Evolutionary conservation across 129 eudicot species (phyloP), one percentile per base, ranked within the genome.

Genomic region (Sambucus nigra): DNA sequence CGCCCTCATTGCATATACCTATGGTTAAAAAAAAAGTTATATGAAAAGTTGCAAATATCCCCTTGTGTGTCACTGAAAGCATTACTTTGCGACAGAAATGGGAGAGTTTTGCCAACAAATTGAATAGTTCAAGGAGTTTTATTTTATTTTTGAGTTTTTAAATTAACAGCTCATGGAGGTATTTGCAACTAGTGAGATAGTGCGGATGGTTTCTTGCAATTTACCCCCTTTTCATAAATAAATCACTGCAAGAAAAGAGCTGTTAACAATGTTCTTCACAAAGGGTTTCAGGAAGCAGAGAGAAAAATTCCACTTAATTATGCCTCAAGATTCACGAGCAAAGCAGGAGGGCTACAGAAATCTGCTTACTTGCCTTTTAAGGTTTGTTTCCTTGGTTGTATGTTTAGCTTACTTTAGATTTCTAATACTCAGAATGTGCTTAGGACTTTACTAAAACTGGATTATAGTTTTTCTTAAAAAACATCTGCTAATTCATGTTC

Each of bases 231-330:
- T 35, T 35, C 13, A 53, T 16, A 14, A 33, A 19, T 39, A 15
- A 3, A 8, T 6, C 13, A 12, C 38, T 26, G 42, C 29, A 32
- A 35, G 28, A 55, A 32, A 25, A 47, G 42, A 66, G 47, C 48
- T 25, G 55, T 33, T 70, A 21, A 63, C 41, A 7, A 50, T 63
- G 23, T 61, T 61, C 45, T 52, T 51, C 11, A 57, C 59, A 44
- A 73, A 76, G 61, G 25, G 41, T 74, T 66, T 70, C 85, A 92
- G 99, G 99, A 92, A 77, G 99, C 99, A 11, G 99, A 92, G 77
- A 86, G 99, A 72, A 92, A 92, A 75, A 92, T 92, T 66, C 99
- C 99, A 15, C 41, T 92, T n/a, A 92, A 92, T 76, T 92, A 92
- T 82, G 99, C 96, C 50, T 92, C 99, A 46, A 75, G 99, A 74